Base-by-base conservation (phyloP, 305 asterid species). In the Fraxinus baroniana region DNA sequence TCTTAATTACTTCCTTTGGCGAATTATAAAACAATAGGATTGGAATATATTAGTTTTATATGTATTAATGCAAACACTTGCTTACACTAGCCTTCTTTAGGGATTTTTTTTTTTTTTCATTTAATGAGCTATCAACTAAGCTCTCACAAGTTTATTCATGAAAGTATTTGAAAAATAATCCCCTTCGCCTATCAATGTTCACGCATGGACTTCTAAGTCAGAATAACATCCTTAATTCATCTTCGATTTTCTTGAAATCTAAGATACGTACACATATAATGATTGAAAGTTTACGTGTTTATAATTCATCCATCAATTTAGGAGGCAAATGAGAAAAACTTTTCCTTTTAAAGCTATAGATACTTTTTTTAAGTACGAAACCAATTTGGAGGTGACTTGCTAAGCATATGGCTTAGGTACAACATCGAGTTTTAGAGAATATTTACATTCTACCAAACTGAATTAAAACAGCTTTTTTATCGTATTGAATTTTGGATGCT, bases 1-100 rank as follows among this genome's bases (percentile, higher is more conserved):
- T 74, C 66, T 60, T 83, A 49, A 49, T 49, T 15, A 46, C 36
- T 80, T 80, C 32, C 55, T 79, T 12, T 39, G 74, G 32, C 71
- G 35, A 13, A 44, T 24, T 9, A 8, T 20, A 46, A 7, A 64
- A 66, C 36, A 66, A 22, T 24, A 2, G 32, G 35, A 60, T 60
- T 68, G 28, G 37, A 24, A 68, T 68, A 66, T 68, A 26, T 68
- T 68, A 24, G 0, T 52, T 52, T 52, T 5, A 52, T 52, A 52
- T 17, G 7, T 17, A 10, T 0, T 24, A 68, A 68, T 28, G 74
- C 37, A 12, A 28, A 28, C 74, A 68, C 74, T 68, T 68, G 18
- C 12, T 28, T 1, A 4, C 8, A 26, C 18, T 68, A 68, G 74
- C 74, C 74, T 1, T 26, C 74, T 26, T 24, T 64, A 24, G 12